Base-by-base conservation (phyloP, 768 basidiomycete genomes). In the Russula ochroleuca region DNA sequence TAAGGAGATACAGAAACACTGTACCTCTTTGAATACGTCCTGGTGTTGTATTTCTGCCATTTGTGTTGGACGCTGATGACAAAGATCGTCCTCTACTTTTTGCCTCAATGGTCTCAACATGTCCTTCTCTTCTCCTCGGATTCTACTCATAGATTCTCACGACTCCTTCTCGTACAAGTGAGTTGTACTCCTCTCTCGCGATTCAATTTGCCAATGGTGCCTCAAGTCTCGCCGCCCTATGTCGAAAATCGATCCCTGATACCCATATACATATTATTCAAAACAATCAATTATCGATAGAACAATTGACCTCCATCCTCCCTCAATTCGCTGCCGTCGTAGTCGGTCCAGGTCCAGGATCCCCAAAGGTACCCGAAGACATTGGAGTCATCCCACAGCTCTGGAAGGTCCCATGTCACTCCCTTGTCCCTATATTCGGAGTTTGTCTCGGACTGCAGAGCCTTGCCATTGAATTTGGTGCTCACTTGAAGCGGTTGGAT, bases 121-220 rank as follows among this genome's bases (percentile, higher is more conserved):
- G 74, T 64, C 69, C 45, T 48, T 64, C 43, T 69, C 57, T 19
- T 61, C 67, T 19, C 83, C 84, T 50, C 78, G 82, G 57, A 77
- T 93, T 52, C 78, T 92, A 35, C 78, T 93, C 51, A 79, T 92
- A 35, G 91, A 92, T 72, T 92, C 90, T 0, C 91, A 92, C 68
- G 91, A 92, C 73, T 92, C 90, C 2, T 93, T 92, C 74, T 89
- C 91, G n/a, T 82, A 83, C 82, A 93, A 92, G 90, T 91, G 60
- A 62, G 87, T 79, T n/a, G n/a, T n/a, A 15, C 33, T 28, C 19
- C 45, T 61, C 17, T 33, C 25, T 51, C 35, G 45, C 15, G 0
- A 43, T 43, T 15, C 11, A 15, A n/a, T 17, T 54, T 31, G 43
- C 57, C 53, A 38, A 43, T 31, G 19, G 15, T 19, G 2, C 7